Evolutionary conservation across 2,329 filamentous ascomycete species (phyloP), one percentile per base, ranked within the genome.

Genomic region (Blastomyces emzantsi): DNA sequence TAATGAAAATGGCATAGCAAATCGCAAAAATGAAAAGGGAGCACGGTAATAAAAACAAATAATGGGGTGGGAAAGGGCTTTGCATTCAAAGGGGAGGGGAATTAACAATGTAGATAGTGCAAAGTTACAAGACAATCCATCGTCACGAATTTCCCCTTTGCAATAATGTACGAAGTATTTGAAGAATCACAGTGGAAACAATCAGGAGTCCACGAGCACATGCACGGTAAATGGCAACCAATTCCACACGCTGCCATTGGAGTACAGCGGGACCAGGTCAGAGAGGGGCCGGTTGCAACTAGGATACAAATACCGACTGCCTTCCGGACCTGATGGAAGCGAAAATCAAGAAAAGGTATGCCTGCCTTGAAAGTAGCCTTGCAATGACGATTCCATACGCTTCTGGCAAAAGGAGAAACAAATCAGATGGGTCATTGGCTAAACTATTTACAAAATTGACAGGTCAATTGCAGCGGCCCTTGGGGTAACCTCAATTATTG

Each of bases 401-500:
- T 59, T 59, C 39, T 19, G n/a, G 25, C n/a, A 59, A 19, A 33
- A 8, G 13, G 22, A 45, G 25, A 47, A 30, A 59, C 39, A 59
- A 19, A 19, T 30, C 22, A 39, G 9, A 17, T 45, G 15, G 56
- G 41, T 2, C 41, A 36, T 30, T 43, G 49, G 36, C 30, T n/a
- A 28, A 33, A 41, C 39, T 22, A 56, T 55, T 62, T 61, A 63
- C 47, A 63, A 33, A 28, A 63, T 41, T 25, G 59, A 36, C 25
- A 66, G 54, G 45, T 65, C 36, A 22, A 66, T 36, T 25, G 9
- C 51, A 39, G 65, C 61, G 1, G 62, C 49, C 41, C 28, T 63
- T 9, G 64, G 64, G 17, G 59, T 65, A 51, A 74, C 70, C 66
- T 74, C 72, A 51, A 74, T 64, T 25, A 74, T 72, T 55, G 71